phyloP scores from a whole-genome alignment of 2,329 filamentous ascomycete species.

The Juglanconis oblonga region DNA sequence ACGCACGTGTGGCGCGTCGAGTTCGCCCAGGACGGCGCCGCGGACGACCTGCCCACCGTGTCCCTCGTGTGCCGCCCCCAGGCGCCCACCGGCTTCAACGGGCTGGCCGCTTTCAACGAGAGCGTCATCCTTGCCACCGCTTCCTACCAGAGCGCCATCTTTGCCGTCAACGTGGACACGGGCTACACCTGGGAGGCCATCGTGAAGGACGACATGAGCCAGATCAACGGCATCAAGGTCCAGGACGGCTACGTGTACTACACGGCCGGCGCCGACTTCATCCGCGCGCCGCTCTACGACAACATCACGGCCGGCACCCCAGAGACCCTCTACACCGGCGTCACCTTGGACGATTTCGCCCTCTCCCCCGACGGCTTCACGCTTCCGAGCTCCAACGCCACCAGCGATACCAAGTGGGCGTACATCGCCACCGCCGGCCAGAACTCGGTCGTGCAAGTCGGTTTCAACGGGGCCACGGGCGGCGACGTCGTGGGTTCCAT shows the following conservation, averaged over 20 bases:
- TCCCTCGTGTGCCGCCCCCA: neutral
- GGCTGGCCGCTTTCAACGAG: slow-evolving; percentile 3
- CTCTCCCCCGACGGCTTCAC: neutral
- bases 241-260: neutral
- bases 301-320: neutral
- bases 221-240: slow-evolving; percentile 3
- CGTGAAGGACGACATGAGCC: neutral
- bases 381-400: neutral
- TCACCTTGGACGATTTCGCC: neutral
- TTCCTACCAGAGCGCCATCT: neutral
- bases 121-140: slow-evolving; percentile 2
- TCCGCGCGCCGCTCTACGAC: neutral
- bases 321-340: neutral
- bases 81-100: slow-evolving; percentile 2
- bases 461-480: neutral
- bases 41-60: neutral
- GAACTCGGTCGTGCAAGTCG: neutral
- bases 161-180: slow-evolving; percentile 2
- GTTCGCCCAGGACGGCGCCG: neutral
- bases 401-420: neutral
- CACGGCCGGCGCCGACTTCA: neutral
- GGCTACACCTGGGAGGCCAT: slow-evolving; percentile 1
- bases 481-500: neutral
- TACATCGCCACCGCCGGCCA: neutral
- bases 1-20: slow-evolving; percentile 4